A percentile compares a stretch with the other conserved stretches of the same genome.
Conservation (phyloP, 2,329 filamentous ascomycete species). For the Drechslerella dactyloides region DNA sequence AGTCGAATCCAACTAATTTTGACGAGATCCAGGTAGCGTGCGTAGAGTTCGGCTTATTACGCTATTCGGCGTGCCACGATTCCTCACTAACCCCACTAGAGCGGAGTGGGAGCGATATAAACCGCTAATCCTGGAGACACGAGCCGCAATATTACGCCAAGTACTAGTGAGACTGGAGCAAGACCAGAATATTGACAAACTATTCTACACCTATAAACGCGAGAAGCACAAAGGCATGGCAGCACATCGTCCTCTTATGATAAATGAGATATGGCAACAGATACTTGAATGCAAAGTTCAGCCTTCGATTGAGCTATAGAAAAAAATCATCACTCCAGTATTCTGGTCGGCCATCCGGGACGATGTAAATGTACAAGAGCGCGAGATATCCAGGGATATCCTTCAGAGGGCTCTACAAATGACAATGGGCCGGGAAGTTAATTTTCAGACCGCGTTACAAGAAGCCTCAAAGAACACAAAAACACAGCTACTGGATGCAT, state of each 20-base stretch:
- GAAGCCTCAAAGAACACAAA: not conserved
- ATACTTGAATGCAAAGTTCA: not conserved
- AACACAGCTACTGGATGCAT: not conserved
- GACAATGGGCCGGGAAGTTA: not conserved
- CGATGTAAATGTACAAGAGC: not conserved
- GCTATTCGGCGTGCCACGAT: no score
- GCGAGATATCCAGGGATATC: not conserved
- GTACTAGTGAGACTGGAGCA: not conserved
- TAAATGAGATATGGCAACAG: not conserved
- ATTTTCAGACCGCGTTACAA: not conserved
- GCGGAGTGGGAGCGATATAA: no score
- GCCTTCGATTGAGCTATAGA: not conserved
- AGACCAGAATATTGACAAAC: not conserved
- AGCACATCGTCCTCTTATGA: not conserved
- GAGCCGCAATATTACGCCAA: not conserved
- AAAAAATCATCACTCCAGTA: not conserved
- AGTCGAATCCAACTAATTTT: no score
- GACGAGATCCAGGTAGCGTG: no score
- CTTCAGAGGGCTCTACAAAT: not conserved
- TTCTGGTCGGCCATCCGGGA: not conserved
- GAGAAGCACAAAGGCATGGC: not conserved
- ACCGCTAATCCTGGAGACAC: not conserved
- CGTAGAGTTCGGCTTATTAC: no score
- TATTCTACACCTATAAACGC: not conserved
- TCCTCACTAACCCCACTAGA: no score